Evolutionary conservation across 352 stramenopile species (phyloP).

Genomic region (Thraustochytrium sp.): DNA sequence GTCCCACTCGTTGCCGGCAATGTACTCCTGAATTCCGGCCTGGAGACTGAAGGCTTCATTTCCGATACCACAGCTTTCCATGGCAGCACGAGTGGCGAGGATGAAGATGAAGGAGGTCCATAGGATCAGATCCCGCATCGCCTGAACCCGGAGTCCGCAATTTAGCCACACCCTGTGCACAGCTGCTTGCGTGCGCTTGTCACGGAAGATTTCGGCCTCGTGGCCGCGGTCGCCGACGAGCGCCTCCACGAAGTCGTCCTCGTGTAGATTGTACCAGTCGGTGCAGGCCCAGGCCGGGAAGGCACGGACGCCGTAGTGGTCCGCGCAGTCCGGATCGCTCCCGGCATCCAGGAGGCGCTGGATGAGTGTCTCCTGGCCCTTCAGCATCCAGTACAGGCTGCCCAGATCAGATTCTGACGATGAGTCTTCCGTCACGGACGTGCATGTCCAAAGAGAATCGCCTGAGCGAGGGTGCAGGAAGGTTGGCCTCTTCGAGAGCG

Average conservation of each 20-base stretch:
- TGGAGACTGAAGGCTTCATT: conserved; percentile 48
- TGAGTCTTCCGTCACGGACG: no score
- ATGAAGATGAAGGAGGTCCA: conserved; percentile 47
- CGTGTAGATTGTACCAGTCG: conserved; percentile 48
- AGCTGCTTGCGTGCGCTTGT: conserved; percentile 37
- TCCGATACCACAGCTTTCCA: conserved; percentile 48
- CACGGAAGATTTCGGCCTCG: conserved; percentile 32
- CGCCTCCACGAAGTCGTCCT: conserved; percentile 49
- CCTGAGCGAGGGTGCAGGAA: no score
- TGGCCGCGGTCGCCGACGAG: conserved; percentile 24
- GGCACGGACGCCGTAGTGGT: conserved; percentile 46
- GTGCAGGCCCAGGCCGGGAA: conserved; percentile 46
- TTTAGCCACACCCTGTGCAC: conserved; percentile 48
- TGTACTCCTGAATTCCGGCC: conserved; percentile 12
- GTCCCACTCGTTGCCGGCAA: conserved; percentile 37
- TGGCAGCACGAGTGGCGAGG: conserved; percentile 46
- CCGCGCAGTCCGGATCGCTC: conserved; percentile 50
- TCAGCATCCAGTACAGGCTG: conserved; percentile 6
- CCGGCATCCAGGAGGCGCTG: conserved; percentile 48
- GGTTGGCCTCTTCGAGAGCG: no score
- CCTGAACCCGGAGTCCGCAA: neutral
- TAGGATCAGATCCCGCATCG: conserved; percentile 39
- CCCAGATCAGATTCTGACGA: no score
- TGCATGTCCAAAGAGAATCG: no score
- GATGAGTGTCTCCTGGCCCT: conserved; percentile 47